Evolutionary conservation across 2,329 filamentous ascomycete species (phyloP).

Genomic region (Sporothrix pallida): DNA sequence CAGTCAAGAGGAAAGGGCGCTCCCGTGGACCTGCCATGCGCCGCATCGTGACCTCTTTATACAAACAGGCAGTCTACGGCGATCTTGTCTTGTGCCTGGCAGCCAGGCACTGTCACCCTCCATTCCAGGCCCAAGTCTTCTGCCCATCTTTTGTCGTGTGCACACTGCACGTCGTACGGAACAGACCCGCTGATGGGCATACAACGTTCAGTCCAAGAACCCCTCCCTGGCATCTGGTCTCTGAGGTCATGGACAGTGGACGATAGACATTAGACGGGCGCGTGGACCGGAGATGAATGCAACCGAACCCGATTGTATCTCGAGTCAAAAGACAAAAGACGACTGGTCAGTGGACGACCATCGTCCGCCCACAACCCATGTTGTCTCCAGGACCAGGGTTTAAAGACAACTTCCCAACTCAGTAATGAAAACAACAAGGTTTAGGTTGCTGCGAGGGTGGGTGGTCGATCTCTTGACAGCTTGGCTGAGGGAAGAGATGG

Average conservation of each 20-base stretch:
- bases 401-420: no score
- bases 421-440: not conserved
- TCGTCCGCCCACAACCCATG: not conserved
- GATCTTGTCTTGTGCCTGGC: conserved; percentile 8
- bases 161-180: not conserved
- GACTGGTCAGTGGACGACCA: not conserved
- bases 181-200: not conserved
- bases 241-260: not conserved
- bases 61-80: not conserved
- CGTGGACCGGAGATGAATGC: conserved; percentile 25
- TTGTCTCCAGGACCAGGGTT: not conserved
- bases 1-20: not conserved
- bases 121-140: not conserved
- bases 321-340: not conserved
- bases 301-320: conserved; percentile 5
- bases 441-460: conserved; percentile 15
- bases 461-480: conserved; percentile 2
- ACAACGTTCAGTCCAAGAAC: not conserved
- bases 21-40: conserved; percentile 8
- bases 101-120: not conserved
- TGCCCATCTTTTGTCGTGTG: not conserved
- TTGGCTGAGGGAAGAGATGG: not conserved
- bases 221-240: no score
- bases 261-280: no score
- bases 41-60: conserved; percentile 29